phyloP scores from a whole-genome alignment of 2,329 filamentous ascomycete species.

The Fusarium sp. region DNA sequence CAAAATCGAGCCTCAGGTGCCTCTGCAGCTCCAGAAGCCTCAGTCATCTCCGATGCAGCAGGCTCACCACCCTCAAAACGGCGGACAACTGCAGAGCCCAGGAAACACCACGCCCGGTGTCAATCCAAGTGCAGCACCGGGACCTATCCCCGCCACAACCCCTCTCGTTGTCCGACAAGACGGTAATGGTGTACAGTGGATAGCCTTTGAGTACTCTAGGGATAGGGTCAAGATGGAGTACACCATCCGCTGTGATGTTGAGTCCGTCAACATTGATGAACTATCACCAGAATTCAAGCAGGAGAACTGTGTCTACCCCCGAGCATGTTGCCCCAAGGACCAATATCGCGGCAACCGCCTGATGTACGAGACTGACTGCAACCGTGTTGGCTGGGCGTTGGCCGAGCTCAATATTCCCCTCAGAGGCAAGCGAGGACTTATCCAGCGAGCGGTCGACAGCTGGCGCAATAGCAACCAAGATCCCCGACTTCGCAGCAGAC shows the following conservation, averaged over 20 bases:
- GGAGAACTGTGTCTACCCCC: constrained; percentile 97
- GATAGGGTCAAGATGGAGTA: constrained; percentile 99
- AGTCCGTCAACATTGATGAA: constrained; percentile 91
- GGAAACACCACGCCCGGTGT: constrained; percentile 60
- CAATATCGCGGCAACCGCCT: constrained; percentile 95
- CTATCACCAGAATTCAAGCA: constrained; percentile 91
- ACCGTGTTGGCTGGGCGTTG: constrained; percentile 98
- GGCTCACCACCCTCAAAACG: constrained; percentile 50
- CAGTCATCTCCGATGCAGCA: constrained; percentile 56
- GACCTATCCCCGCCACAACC: constrained; percentile 95
- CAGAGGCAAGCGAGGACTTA: constrained; percentile 92
- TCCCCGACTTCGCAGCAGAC: constrained; percentile 85
- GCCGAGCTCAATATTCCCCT: constrained; percentile 92
- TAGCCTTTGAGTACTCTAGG: constrained; percentile 96
- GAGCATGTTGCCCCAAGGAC: constrained; percentile 93
- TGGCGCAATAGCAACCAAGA: constrained; percentile 99
- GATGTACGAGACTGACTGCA: constrained; percentile 98
- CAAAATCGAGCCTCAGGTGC: constrained; percentile 71
- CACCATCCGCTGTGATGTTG: constrained; percentile 96
- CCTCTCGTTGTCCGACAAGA: constrained; percentile 94
- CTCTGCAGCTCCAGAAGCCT: constrained; percentile 69
- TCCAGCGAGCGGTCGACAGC: constrained; percentile 96
- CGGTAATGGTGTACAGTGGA: constrained; percentile 97
- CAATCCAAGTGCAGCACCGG: constrained; percentile 91
- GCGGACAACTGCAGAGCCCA: constrained; percentile 52